Evolutionary conservation across 352 stramenopile genomes (phyloP), one percentile per base, ranked within the genome.

Genomic region (Globisporangium alternatum): DNA sequence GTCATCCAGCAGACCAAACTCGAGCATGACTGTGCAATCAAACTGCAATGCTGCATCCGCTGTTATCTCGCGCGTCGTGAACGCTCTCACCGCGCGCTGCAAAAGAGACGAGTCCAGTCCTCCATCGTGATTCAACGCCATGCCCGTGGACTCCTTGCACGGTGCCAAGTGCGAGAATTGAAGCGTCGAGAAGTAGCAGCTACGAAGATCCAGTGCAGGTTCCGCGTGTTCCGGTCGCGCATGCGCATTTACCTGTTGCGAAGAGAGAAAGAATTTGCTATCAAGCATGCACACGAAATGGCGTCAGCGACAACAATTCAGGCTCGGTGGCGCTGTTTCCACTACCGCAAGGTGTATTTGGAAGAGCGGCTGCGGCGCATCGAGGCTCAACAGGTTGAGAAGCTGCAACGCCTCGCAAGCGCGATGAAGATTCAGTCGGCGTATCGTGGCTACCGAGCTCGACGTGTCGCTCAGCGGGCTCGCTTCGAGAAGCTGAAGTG

Each of bases 401-500:
- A 63, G 4, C 77, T 86, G 54, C 70, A 52, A 0, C 65, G 78
- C 19, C 52, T 89, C 13, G 76, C 77, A 22, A 76, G 71, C 33
- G 83, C 80, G 0, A 66, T 91, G 21, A 68, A 63, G 5, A 86
- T 96, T 33, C 86, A 96, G 65, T 68, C 72, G 1, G 43, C 78
- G 19, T 90, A 82, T 55, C 88, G 86, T 13, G 85, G 79, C 19
- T 93, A 86, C 47, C 39, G 75, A 25, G 78, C 79, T 37, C 82
- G 88, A 2, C 71, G 84, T 1, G 61, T 39, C 0, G 72, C 77
- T 0, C 79, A 90, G 53, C 72, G 71, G 8, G 63, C 71, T 54
- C 82, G 83, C 9, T 84, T 78, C 59, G 81, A 93, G 47, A 80
- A 80, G 62, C 75, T 94, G 47, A 86, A 87, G 67, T 88, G 75